A percentile compares a stretch with the other conserved stretches of the same genome.
phyloP scores from a whole-genome alignment of 306 rosid genomes.

The Cucurbita moschata region DNA sequence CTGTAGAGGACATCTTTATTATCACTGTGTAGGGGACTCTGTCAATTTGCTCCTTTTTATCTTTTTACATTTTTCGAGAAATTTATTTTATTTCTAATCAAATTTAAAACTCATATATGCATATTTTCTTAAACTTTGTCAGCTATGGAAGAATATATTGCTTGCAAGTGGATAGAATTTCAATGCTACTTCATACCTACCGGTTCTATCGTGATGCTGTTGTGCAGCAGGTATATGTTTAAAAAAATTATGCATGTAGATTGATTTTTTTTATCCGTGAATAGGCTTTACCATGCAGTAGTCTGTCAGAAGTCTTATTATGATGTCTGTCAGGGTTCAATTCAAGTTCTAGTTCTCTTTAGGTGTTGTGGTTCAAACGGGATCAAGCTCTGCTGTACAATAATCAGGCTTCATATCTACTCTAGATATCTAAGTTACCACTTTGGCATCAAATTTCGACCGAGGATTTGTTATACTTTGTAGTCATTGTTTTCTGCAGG shows the following conservation, averaged over 20 bases:
- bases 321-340: neutral
- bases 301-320: neutral
- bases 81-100: slow-evolving; percentile 7
- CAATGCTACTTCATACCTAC: slow-evolving; percentile 85
- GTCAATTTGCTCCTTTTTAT: neutral
- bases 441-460: neutral
- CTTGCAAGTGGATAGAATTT: slow-evolving; percentile 88
- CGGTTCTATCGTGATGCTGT: slow-evolving; percentile 96
- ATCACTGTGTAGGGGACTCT: slow-evolving; percentile 64
- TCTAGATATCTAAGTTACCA: neutral
- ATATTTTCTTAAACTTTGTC: slow-evolving; percentile 12
- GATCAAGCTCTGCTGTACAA: neutral
- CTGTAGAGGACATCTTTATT: slow-evolving; percentile 73
- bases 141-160: slow-evolving; percentile 98
- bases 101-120: slow-evolving; percentile 4
- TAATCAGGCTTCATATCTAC: neutral
- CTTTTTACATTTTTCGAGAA: neutral
- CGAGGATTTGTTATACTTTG: neutral
- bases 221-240: slow-evolving; percentile 71
- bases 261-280: neutral
- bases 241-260: neutral
- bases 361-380: neutral
- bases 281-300: neutral
- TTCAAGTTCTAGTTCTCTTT: neutral
- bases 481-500: slow-evolving; percentile 34